Base-by-base conservation (phyloP, 306 rosid genomes). In the Sophora flavescens region DNA sequence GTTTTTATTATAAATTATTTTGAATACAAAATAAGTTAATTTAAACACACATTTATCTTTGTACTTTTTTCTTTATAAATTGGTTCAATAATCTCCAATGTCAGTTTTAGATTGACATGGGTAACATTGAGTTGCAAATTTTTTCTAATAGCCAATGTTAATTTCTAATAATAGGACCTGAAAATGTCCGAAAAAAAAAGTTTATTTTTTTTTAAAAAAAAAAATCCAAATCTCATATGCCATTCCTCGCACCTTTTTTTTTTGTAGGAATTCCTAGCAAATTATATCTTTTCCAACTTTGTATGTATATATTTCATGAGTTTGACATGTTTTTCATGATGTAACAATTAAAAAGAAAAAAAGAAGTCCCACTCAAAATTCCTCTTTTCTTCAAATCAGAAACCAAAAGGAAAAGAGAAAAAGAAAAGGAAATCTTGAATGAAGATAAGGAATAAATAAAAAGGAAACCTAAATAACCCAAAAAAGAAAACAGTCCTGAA, bases 401-500 rank as follows among this genome's bases (percentile, higher is more conserved):
- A 77, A 1, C 50, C 30, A 59, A 58, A 60, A 45, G 63, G 59
- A 68, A 68, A 78, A 74, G 47, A 54, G 59, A 68, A 68, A 78
- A 74, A 33, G 9, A 13, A 50, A 42, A 63, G 22, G 1, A 47
- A 73, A 57, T 28, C 33, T 63, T 72, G 84, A 65, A 73, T 36
- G 78, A 70, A 72, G 69, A 73, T 36, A 53, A 66, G 69, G 72
- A 53, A 81, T 44, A 74, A 59, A 67, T 39, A 30, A 65, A 59
- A 79, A 60, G 76, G 44, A 72, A 76, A 72, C 74, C 68, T 11
- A 53, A 58, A 38, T 56, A 76, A 57, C 65, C 54, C 73, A 68
- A 73, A 44, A 77, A 73, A 81, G 85, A 41, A 71, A 47, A 74
- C 58, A 74, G 86, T 67, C 51, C 42, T 44, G 41, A 64, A 79